These are phyloP conservation scores for Symbiodinium natans DNA, from an alignment of 73 alveolate species.

Conservation along the genomic window DNA sequence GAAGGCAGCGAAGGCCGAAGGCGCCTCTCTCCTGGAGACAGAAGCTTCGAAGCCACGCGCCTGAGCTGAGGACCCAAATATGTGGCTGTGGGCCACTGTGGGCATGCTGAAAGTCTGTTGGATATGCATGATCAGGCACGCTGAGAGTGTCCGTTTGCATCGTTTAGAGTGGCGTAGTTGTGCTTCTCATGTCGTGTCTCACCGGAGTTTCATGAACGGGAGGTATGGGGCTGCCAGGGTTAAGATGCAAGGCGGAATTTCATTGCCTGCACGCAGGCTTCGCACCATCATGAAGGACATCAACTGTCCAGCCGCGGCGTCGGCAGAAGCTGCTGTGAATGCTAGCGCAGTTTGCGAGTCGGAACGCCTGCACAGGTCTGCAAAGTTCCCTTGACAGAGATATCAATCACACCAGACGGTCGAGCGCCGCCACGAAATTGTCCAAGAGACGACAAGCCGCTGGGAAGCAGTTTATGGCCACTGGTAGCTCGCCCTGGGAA, in stretches of 20 bases:
- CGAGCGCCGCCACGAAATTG: background rate
- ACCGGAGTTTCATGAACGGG: no score
- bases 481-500: no score
- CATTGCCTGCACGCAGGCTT: background rate
- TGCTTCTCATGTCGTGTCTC: background rate
- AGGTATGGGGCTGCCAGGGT: no score
- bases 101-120: conserved; percentile 71
- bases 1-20: no score
- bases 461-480: background rate
- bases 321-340: background rate
- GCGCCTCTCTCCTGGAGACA: no score
- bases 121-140: conserved; percentile 53
- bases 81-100: conserved; percentile 60
- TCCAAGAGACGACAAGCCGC: background rate
- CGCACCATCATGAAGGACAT: conserved; percentile 84
- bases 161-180: background rate
- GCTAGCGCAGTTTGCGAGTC: no score
- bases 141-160: background rate
- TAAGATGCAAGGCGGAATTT: background rate
- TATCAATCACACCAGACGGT: background rate
- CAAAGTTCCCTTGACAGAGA: background rate
- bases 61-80: conserved; percentile 32
- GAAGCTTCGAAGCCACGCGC: background rate
- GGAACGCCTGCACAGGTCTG: background rate
- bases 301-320: conserved; percentile 42